Conservation (phyloP, 73 alveolate species). For the Tetrahymena malaccensis region DNA sequence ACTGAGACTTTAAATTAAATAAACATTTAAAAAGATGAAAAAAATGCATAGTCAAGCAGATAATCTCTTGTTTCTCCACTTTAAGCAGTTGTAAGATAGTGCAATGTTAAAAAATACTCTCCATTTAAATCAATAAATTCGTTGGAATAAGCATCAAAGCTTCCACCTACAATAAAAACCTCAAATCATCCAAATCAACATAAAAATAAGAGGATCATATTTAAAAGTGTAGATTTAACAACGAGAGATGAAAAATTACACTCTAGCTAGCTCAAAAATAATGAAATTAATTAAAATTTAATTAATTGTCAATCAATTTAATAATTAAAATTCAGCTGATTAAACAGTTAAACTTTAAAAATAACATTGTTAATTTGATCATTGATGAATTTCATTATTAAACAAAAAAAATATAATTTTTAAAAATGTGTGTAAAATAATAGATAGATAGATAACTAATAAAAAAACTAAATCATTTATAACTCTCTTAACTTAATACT, state of each 20-base stretch:
- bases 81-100: neutral
- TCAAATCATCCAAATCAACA: neutral
- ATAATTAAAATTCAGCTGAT: neutral
- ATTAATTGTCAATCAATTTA: too few relatives aligned
- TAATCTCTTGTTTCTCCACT: neutral
- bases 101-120: neutral
- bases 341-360: too few relatives aligned
- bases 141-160: neutral
- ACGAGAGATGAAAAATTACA: neutral
- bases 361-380: too few relatives aligned
- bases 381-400: too few relatives aligned
- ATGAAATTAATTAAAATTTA: too few relatives aligned
- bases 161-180: neutral
- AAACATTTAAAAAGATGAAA: neutral
- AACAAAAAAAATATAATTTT: too few relatives aligned
- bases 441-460: too few relatives aligned
- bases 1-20: neutral
- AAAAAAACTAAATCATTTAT: too few relatives aligned
- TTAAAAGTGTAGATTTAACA: neutral
- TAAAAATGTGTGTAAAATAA: too few relatives aligned
- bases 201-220: neutral
- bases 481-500: too few relatives aligned
- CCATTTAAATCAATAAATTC: neutral
- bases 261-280: neutral
- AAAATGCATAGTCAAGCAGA: neutral